Evolutionary conservation across 371 early-diverging fungal species (phyloP).

Genomic region (Dinochytrium kinnereticum): DNA sequence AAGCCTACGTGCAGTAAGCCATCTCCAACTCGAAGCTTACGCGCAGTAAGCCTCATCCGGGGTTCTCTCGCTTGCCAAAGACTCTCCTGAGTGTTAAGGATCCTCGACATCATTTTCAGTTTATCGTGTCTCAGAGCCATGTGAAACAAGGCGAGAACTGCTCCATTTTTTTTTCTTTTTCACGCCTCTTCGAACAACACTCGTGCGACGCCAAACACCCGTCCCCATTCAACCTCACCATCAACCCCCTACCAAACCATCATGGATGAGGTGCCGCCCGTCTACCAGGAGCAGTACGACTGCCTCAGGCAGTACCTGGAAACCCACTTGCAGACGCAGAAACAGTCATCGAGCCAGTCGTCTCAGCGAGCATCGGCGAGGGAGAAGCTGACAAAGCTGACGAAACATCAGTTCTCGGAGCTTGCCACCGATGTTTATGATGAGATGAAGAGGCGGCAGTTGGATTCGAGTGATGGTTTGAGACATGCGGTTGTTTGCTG

Average conservation of each 20-base stretch:
- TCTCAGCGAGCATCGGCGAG: constrained; percentile 63
- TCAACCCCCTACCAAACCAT: not conserved
- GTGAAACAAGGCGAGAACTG: too few species aligned
- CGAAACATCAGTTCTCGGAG: constrained; percentile 88
- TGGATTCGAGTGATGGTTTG: constrained; percentile 66
- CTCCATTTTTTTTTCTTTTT: too few species aligned
- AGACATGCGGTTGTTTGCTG: not conserved
- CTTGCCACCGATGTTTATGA: constrained; percentile 95
- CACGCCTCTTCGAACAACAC: too few species aligned
- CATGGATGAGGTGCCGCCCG: not conserved
- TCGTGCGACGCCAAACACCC: not conserved
- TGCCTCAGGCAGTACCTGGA: constrained; percentile 36
- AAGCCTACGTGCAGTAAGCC: too few species aligned
- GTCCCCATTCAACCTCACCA: not conserved
- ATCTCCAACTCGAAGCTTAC: too few species aligned
- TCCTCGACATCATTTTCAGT: too few species aligned
- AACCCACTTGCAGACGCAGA: constrained; percentile 37
- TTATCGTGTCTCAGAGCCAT: too few species aligned
- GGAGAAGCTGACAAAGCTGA: constrained; percentile 83
- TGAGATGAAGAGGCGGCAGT: constrained; percentile 79
- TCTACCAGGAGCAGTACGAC: constrained; percentile 37
- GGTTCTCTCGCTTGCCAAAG: too few species aligned
- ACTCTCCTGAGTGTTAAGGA: too few species aligned
- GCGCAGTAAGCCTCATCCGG: too few species aligned
- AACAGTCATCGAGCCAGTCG: constrained; percentile 18